These are phyloP conservation scores for Lophium mytilinum DNA, from an alignment of 495 filamentous ascomycete genomes.

Conservation along the genomic window DNA sequence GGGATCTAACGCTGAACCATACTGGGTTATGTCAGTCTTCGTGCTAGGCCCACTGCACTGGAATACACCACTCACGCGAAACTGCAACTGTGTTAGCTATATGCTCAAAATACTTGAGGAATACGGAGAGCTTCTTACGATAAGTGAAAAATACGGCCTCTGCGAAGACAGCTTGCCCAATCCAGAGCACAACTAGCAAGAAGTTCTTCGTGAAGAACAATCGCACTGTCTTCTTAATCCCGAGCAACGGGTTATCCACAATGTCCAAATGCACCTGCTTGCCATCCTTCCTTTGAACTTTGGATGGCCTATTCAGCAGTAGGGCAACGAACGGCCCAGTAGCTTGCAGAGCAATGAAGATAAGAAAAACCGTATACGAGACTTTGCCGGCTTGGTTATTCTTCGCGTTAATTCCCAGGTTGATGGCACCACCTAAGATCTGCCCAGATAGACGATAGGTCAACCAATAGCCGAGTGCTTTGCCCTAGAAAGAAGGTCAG, in stretches of 20 bases:
- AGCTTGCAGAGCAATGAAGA: constrained; percentile 56
- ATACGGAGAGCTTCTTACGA: not conserved
- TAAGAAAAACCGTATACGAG: constrained; percentile 50
- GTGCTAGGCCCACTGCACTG: no score
- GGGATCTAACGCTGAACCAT: constrained; percentile 55
- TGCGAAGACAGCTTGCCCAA: constrained; percentile 52
- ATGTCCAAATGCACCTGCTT: constrained; percentile 45
- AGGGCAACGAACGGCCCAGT: constrained; percentile 48
- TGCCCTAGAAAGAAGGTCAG: not conserved
- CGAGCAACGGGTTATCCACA: constrained; percentile 38
- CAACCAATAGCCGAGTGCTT: constrained; percentile 39
- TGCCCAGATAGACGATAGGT: constrained; percentile 48
- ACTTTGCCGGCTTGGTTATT: constrained; percentile 49
- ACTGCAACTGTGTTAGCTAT: no score
- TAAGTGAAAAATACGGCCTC: constrained; percentile 60
- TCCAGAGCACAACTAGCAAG: constrained; percentile 50
- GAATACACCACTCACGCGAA: no score
- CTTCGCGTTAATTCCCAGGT: constrained; percentile 51
- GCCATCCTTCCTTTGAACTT: constrained; percentile 52
- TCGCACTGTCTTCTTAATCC: constrained; percentile 44
- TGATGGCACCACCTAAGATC: constrained; percentile 57
- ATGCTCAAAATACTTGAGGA: no score
- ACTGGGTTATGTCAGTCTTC: constrained; percentile 15
- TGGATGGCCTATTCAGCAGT: constrained; percentile 43
- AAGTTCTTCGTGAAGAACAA: constrained; percentile 47